Evolutionary conservation across 176 grass and related monocot species (phyloP), one percentile per base, ranked within the genome.

Genomic region (Cenchrus purpureus): DNA sequence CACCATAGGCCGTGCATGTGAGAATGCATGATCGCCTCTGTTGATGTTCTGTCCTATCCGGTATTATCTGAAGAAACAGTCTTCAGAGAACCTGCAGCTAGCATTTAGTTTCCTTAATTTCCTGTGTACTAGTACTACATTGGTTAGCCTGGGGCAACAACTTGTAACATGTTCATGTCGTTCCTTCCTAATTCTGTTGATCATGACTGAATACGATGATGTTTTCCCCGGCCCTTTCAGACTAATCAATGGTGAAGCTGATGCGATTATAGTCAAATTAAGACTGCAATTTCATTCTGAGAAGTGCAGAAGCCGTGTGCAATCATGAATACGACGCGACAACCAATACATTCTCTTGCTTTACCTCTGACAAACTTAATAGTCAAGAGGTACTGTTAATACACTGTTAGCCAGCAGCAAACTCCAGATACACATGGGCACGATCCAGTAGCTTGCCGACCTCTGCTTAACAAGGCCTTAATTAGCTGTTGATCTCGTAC

Each of bases 401-500:
- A 22, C 58, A 22, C 11, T 34, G 72, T 75, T 54, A 56, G 22
- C 7, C 12, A 78, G 60, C 74, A 60, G 37, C 68, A 57, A 29
- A 13, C n/a, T 60, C 22, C 15, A 58, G 37, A 67, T 67, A 5
- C 19, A 58, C 3, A 76, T 19, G 67, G 65, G 3, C 43, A 65
- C 19, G 61, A 28, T 49, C 28, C 53, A 60, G 61, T 50, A 17
- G 53, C 53, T 7, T 57, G 55, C 19, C 57, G 20, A 60, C 58
- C 57, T 14, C 59, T 32, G 60, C 37, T 40, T 40, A 4, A 40
- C 37, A 40, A 40, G 37, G 37, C 37, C 37, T 40, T 3, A 40
- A 17, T 73, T n/a, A 44, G 57, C 17, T 50, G 51, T 70, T 85
- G 65, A 77, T 68, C 73, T 19, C 14, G 37, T 22, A 49, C 65